Percentiles rank a stretch among this genome's conserved stretches.
Conservation (phyloP, 345 rosid genomes). For the Eucalyptus cloeziana region DNA sequence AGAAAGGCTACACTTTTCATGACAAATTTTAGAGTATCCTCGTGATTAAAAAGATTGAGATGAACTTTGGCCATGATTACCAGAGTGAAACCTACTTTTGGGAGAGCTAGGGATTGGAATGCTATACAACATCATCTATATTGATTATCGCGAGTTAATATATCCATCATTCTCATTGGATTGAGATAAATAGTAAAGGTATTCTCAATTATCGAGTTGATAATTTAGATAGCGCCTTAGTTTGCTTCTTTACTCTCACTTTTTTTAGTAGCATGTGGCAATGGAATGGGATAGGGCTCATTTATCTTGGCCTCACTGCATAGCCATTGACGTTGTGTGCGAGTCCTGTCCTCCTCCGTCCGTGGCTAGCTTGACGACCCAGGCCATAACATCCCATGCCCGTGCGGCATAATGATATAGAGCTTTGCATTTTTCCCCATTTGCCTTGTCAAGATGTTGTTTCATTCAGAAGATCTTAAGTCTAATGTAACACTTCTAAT, state of each 20-base stretch:
- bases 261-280: rapidly evolving
- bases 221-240: background rate
- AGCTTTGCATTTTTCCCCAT: background rate
- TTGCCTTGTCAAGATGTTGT: background rate
- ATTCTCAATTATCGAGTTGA: background rate
- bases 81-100: background rate
- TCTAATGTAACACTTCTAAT: background rate
- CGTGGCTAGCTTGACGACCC: background rate
- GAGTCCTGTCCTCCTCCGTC: background rate
- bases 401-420: background rate
- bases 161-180: background rate
- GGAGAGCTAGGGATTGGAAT: background rate
- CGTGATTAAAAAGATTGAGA: background rate
- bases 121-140: background rate
- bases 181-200: background rate
- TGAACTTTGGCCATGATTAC: background rate
- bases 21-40: background rate
- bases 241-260: background rate
- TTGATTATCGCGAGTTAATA: background rate
- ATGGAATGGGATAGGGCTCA: background rate
- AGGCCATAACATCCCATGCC: background rate
- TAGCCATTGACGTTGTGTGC: background rate
- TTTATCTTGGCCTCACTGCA: background rate
- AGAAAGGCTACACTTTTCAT: background rate
- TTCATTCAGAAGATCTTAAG: background rate